Conservation (phyloP, 768 basidiomycete species). For the Rhodotorula taiwanensis region DNA sequence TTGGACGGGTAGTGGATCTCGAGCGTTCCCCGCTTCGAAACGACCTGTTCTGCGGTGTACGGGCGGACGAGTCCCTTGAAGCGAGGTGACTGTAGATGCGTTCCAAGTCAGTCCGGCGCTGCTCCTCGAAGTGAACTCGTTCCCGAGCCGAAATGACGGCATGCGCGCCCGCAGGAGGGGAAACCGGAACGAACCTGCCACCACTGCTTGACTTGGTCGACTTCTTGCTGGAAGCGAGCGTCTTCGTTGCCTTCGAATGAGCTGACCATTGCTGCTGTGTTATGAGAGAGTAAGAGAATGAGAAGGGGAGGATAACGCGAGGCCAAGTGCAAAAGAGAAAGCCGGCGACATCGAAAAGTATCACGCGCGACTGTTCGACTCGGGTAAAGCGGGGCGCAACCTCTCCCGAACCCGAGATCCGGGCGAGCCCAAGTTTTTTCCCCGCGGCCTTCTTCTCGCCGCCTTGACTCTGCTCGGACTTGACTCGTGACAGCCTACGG, state of each 20-base stretch:
- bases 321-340: not conserved
- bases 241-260: slow-evolving; percentile 42
- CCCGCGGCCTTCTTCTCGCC: too few species aligned
- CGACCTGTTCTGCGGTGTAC: slow-evolving; percentile 87
- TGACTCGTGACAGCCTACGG: too few species aligned
- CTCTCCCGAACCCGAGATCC: too few species aligned
- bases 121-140: not conserved
- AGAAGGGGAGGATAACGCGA: not conserved
- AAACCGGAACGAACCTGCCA: slow-evolving; percentile 61
- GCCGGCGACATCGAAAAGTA: too few species aligned
- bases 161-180: not conserved
- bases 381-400: not conserved
- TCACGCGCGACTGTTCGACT: not conserved
- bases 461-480: too few species aligned
- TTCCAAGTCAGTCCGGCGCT: not conserved
- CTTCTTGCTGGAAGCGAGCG: slow-evolving; percentile 68
- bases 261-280: slow-evolving; percentile 14
- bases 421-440: too few species aligned
- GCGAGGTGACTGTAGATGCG: slow-evolving; percentile 60
- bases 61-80: slow-evolving; percentile 81
- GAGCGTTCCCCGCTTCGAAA: slow-evolving; percentile 84
- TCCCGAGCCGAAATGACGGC: not conserved
- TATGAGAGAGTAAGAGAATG: not conserved
- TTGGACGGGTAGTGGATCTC: slow-evolving; percentile 79
- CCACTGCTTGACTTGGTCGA: slow-evolving; percentile 79